Conservation (phyloP, 148 eudicot species). For the Agrostemma githago region DNA sequence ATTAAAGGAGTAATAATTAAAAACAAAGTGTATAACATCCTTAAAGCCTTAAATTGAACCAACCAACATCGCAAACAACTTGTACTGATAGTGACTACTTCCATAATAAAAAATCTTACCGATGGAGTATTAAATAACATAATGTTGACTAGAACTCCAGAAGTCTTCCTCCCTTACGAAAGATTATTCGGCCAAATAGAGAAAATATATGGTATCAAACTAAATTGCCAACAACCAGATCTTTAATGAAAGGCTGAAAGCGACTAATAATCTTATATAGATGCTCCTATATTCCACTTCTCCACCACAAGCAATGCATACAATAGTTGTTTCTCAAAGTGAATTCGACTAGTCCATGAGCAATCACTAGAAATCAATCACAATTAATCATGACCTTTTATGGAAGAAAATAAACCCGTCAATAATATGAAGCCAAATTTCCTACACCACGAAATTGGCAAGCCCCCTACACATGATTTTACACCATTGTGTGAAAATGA, state of each 20-base stretch:
- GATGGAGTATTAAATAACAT: too few relatives aligned
- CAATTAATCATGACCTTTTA: neutral
- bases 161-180: neutral
- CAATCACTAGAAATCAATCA: neutral
- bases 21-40: too few relatives aligned
- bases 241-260: neutral
- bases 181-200: neutral
- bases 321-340: neutral
- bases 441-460: neutral
- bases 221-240: neutral
- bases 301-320: neutral
- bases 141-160: neutral
- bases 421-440: neutral
- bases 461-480: neutral
- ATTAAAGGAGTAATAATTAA: too few relatives aligned
- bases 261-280: neutral
- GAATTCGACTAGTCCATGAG: neutral
- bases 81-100: too few relatives aligned
- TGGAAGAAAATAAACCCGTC: neutral
- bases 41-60: too few relatives aligned
- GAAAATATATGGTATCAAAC: neutral
- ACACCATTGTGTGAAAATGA: neutral
- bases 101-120: too few relatives aligned
- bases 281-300: neutral
- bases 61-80: too few relatives aligned